Base-by-base conservation (phyloP, 73 alveolate species). In the Effrenium voratum region DNA sequence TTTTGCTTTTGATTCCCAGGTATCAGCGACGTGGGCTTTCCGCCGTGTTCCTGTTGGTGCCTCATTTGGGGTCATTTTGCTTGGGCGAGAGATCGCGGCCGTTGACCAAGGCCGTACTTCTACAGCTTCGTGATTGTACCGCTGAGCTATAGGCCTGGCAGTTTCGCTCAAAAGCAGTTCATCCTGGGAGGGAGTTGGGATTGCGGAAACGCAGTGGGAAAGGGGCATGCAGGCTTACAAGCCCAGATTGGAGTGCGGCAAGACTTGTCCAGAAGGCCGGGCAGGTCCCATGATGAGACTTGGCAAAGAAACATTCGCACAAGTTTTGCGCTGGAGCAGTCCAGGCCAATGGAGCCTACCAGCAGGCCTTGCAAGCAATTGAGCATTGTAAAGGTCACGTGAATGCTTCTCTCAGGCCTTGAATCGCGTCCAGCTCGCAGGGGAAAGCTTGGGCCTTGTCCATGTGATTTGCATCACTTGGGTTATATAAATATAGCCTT, bases 61-160 rank as follows among this genome's bases (percentile, higher is more conserved):
- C 94, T 63, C 34, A 66, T 82, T 16, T 34, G 76, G 15, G 30
- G 52, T 15, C 40, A 10, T 50, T 32, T 36, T 16, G 49, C 26
- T 34, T n/a, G 30, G 75, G 16, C 2, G 44, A 46, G n/a, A 46
- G 38, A 2, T 30, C 55, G 60, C 34, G 34, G 28, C 63, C 5
- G 76, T 43, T 46, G n/a, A 45, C 38, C 13, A 46, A 90, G 97
- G 97, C 97, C 97, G 32, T 90, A 90, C 55, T 26, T 90, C 87
- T 90, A 90, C 97, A 90, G 97, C 97, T 90, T 90, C 87, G 43
- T 90, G 75, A 70, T 90, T n/a, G 97, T 90, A 2, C 97, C 97
- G 32, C 77, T 90, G 34, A 90, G 97, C 52, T 90, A 90, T 87
- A 90, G 97, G 97, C 75, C 36, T 2, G 28, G 50, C 2, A 8